Percentiles rank a stretch among this genome's conserved stretches.
Conservation (phyloP, 441 rosid genomes). For the Gossypium gossypioides region DNA sequence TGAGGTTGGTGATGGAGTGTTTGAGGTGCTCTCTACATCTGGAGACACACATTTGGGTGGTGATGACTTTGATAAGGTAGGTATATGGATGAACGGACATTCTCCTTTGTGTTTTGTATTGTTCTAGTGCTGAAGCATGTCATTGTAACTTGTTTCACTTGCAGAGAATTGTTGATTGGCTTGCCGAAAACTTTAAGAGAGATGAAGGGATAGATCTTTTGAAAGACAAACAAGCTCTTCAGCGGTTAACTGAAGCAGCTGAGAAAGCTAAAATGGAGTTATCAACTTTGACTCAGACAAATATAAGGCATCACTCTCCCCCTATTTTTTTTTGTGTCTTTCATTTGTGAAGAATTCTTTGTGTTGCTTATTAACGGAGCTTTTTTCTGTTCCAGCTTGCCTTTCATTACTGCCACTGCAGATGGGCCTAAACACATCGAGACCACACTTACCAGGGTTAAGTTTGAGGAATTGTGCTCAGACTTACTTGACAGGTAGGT, state of each 20-base stretch:
- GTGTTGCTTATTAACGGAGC: slow-evolving; percentile 14
- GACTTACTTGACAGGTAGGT: slow-evolving; percentile 75
- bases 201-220: slow-evolving; percentile 85
- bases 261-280: slow-evolving; percentile 97
- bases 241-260: slow-evolving; percentile 81
- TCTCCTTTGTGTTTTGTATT: not conserved
- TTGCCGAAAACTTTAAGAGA: slow-evolving; percentile 58
- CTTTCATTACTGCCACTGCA: slow-evolving; percentile 89
- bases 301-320: slow-evolving; percentile 34
- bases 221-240: slow-evolving; percentile 96
- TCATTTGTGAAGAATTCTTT: not conserved
- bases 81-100: not conserved
- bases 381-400: slow-evolving; percentile 42
- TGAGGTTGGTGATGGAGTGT: slow-evolving; percentile 94
- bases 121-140: not conserved
- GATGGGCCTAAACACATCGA: slow-evolving; percentile 97
- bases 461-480: slow-evolving; percentile 81
- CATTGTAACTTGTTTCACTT: not conserved
- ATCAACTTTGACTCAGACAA: slow-evolving; percentile 77
- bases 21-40: slow-evolving; percentile 85
- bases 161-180: slow-evolving; percentile 95
- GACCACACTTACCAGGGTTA: slow-evolving; percentile 75
- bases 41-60: slow-evolving; percentile 98
- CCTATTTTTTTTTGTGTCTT: not conserved
- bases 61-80: slow-evolving; percentile 86